Evolutionary conservation across 2,329 filamentous ascomycete species (phyloP), one percentile per base, ranked within the genome.

Genomic region (Lojkania enalia): DNA sequence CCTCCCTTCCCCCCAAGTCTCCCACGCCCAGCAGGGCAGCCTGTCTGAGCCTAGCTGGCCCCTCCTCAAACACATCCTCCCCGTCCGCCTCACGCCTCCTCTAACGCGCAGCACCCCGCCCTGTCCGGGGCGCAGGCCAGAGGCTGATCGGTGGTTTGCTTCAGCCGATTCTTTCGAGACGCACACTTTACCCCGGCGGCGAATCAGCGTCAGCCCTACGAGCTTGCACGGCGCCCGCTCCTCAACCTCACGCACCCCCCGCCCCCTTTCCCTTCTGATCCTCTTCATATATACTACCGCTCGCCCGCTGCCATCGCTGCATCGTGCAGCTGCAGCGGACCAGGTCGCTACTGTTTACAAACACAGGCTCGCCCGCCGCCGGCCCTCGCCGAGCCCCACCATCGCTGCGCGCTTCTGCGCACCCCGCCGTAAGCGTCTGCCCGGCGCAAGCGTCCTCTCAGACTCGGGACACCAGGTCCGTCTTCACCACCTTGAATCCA

Each of bases 131-230:
- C 18, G 29, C 27, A 39, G 41, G 25, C 32, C 46, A 33, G 37
- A 4, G n/a, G 15, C 39, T 46, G 51, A 40, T 49, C 51, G 49
- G 51, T 52, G 41, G 13, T 46, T 49, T 50, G 51, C 46, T 52
- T 48, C 58, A 56, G 52, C 52, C 53, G 47, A 48, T 46, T 23
- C 39, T 30, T 41, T 51, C 49, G 45, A 44, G 51, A 47, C 48
- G 47, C 33, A 46, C 53, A 54, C 32, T 53, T 51, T 55, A 46
- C 49, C 52, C 44, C 48, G 33, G 21, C 44, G 51, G 52, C 58
- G 52, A 64, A 63, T 61, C 58, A 64, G 44, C 47, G 35, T 49
- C 52, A 51, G 49, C 48, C 52, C 46, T 53, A 52, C 48, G 35
- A 37, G 36, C 27, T 23, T 23, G 5, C n/a, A n/a, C 23, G 7